Evolutionary conservation across 116 monocot genomes (phyloP).

Genomic region (Cymodocea nodosa): DNA sequence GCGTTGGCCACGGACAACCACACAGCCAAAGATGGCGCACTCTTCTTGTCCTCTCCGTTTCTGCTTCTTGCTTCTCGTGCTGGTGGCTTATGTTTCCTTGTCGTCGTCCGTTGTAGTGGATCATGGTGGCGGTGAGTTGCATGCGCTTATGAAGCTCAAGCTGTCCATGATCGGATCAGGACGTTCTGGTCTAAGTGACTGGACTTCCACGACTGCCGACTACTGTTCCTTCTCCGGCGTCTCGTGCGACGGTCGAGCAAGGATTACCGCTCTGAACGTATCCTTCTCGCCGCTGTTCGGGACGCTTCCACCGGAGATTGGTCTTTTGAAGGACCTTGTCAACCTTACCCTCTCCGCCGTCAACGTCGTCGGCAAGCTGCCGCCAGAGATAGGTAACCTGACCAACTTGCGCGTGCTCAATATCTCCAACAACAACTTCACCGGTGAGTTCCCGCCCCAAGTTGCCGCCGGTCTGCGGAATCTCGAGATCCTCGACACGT

Average conservation of each 20-base stretch:
- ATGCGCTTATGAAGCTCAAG: slow-evolving; percentile 39
- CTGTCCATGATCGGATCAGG: slow-evolving; percentile 17
- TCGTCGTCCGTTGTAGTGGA: not conserved
- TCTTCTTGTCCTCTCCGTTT: not conserved
- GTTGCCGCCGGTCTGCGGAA: slow-evolving; percentile 12
- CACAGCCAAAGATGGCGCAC: not conserved
- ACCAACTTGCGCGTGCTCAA: slow-evolving; percentile 52
- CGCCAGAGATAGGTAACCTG: slow-evolving; percentile 22
- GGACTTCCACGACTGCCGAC: slow-evolving; percentile 17
- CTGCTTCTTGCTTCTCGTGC: not conserved
- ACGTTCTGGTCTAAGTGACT: slow-evolving; percentile 43
- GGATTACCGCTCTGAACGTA: slow-evolving; percentile 43
- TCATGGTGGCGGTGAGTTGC: slow-evolving; percentile 10
- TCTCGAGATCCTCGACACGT: slow-evolving; percentile 53
- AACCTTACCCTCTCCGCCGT: slow-evolving; percentile 51
- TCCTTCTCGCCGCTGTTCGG: slow-evolving; percentile 28
- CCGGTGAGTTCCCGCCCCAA: slow-evolving; percentile 30
- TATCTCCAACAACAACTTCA: slow-evolving; percentile 83
- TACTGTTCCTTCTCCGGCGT: slow-evolving; percentile 78
- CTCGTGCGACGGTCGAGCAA: slow-evolving; percentile 28
- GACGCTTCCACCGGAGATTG: slow-evolving; percentile 31
- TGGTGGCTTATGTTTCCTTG: not conserved
- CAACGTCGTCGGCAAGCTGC: slow-evolving; percentile 36
- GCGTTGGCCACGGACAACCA: too few relatives aligned
- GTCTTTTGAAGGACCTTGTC: slow-evolving; percentile 36